Percentiles rank a stretch among this genome's conserved stretches.
Conservation (phyloP, 352 stramenopile species). For the Elongisporangium undulatum region DNA sequence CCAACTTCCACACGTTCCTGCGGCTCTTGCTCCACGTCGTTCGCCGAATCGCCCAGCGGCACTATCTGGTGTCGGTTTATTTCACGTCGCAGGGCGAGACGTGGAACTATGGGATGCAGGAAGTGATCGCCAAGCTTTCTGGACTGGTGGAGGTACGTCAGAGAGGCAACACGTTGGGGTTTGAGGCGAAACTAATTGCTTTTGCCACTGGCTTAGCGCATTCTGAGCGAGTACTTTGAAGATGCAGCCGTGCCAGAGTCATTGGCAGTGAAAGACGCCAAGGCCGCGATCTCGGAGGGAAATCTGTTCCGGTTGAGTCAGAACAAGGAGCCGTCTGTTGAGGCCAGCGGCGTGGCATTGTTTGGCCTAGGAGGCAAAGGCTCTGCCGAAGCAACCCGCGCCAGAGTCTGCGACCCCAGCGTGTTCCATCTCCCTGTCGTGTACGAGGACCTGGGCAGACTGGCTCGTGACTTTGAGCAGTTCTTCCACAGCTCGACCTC, state of each 20-base stretch:
- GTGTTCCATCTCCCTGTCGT: conserved; percentile 74
- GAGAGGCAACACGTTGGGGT: not conserved
- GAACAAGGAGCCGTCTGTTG: conserved; percentile 42
- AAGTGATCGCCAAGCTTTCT: conserved; percentile 63
- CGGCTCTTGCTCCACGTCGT: conserved; percentile 64
- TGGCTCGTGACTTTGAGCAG: conserved; percentile 56
- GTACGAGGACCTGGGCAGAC: conserved; percentile 62
- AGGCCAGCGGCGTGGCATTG: not conserved
- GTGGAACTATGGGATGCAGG: conserved; percentile 65
- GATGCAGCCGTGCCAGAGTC: conserved; percentile 19
- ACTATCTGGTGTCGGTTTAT: conserved; percentile 56
- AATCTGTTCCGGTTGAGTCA: conserved; percentile 63
- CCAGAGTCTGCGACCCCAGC: conserved; percentile 59
- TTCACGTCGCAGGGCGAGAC: conserved; percentile 58
- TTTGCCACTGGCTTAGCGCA: conserved; percentile 18
- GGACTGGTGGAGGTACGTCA: conserved; percentile 48
- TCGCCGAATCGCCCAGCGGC: conserved; percentile 56
- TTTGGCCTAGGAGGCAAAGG: not conserved
- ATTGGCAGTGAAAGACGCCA: conserved; percentile 3
- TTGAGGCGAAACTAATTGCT: not conserved
- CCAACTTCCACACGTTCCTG: conserved; percentile 67
- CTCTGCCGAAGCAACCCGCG: not conserved
- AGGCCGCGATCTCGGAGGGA: conserved; percentile 13
- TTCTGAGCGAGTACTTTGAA: conserved; percentile 70
- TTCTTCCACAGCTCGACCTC: conserved; percentile 24